A percentile compares a stretch with the other conserved stretches of the same genome.
phyloP scores from a whole-genome alignment of 306 rosid genomes.

The Phaseolus lunatus region DNA sequence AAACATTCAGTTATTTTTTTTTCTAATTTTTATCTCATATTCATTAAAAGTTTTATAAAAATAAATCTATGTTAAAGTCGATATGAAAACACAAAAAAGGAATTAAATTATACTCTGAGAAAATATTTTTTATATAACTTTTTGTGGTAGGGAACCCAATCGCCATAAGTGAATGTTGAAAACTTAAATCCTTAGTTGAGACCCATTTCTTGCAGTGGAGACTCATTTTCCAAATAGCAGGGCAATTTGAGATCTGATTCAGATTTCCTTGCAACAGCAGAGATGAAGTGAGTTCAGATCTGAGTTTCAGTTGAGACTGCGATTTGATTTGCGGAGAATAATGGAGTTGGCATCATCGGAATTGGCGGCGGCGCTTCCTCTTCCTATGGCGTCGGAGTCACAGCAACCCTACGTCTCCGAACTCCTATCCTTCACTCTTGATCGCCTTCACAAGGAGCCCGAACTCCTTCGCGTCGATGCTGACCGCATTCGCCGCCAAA shows the following conservation, averaged over 20 bases:
- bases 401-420: constrained; percentile 98
- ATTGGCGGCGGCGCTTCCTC: constrained; percentile 61
- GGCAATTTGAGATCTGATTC: not conserved
- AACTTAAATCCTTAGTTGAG: not conserved
- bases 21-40: no score
- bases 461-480: constrained; percentile 98
- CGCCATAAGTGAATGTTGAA: not conserved
- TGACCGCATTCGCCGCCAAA: constrained; percentile 96
- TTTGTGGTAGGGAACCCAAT: no score
- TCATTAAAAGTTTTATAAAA: no score
- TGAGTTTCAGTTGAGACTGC: not conserved
- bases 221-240: no score
- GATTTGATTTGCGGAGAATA: not conserved
- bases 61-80: no score
- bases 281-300: not conserved
- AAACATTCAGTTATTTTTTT: no score
- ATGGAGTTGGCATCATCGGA: constrained; percentile 50
- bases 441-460: constrained; percentile 99
- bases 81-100: no score
- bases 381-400: constrained; percentile 77
- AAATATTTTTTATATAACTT: no score
- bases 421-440: constrained; percentile 96
- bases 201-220: no score
- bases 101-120: no score
- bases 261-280: not conserved